Conservation (phyloP, 2,329 filamentous ascomycete species). For the Fusarium staphyleae region DNA sequence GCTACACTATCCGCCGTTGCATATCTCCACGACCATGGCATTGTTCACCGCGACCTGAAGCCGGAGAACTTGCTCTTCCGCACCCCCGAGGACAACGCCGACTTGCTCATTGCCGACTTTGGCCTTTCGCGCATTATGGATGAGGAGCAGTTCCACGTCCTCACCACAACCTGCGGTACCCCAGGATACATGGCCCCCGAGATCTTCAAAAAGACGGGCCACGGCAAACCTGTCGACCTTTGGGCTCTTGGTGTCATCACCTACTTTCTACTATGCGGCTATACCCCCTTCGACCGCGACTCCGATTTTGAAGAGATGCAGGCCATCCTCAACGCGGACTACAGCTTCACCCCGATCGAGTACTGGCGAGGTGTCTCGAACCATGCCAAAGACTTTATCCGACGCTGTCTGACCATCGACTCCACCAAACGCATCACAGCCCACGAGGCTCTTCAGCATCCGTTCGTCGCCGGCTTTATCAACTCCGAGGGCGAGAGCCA, state of each 20-base stretch:
- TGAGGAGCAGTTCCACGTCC: constrained; percentile 95
- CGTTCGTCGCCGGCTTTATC: constrained; percentile 66
- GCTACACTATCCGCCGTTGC: constrained; percentile 96
- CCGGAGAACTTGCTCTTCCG: constrained; percentile 97
- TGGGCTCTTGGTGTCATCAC: constrained; percentile 99
- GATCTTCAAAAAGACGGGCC: constrained; percentile 98
- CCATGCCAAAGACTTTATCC: constrained; percentile 89
- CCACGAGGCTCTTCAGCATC: constrained; percentile 75
- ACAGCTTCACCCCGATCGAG: constrained; percentile 90
- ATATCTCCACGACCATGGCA: constrained; percentile 97
- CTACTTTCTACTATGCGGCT: constrained; percentile 97
- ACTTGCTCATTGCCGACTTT: constrained; percentile 96
- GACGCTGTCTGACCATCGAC: constrained; percentile 89
- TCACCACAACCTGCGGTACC: constrained; percentile 97
- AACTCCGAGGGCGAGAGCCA: constrained; percentile 58
- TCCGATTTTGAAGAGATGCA: constrained; percentile 99
- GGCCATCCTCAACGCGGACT: constrained; percentile 95
- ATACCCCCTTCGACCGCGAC: constrained; percentile 97
- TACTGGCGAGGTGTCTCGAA: constrained; percentile 96
- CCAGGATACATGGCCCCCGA: constrained; percentile 99
- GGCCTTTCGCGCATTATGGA: constrained; percentile 97
- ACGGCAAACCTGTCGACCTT: constrained; percentile 97
- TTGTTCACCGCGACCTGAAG: constrained; percentile 97
- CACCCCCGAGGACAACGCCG: constrained; percentile 96
- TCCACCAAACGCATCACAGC: constrained; percentile 87